Conservation (phyloP, 1,284 basidiomycete genomes). For the Neotropicomus parvogracilis region DNA sequence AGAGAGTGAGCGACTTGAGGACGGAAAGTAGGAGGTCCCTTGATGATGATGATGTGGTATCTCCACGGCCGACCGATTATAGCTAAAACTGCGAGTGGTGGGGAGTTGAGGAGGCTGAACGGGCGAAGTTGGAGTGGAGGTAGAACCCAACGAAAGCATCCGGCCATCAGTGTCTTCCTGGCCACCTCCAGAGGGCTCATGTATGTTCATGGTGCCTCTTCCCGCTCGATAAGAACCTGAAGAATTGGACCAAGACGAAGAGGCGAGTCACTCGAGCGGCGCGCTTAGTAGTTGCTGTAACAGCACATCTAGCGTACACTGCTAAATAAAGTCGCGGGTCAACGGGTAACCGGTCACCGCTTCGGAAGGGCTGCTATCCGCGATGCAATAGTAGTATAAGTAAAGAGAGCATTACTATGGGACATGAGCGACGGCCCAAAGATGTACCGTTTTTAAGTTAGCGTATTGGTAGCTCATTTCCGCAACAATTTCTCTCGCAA, state of each 20-base stretch:
- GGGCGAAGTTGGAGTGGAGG: slow-evolving; percentile 37
- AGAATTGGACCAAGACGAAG: too few species aligned
- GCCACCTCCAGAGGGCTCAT: slow-evolving; percentile 10
- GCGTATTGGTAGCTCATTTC: slow-evolving; percentile 35
- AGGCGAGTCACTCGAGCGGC: too few species aligned
- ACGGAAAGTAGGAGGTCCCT: slow-evolving; percentile 62
- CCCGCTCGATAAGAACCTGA: too few species aligned
- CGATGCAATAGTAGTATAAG: slow-evolving; percentile 1
- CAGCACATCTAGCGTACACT: too few species aligned
- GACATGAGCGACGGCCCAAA: slow-evolving; percentile 5
- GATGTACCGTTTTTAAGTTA: neutral
- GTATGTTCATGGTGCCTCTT: slow-evolving; percentile 7
- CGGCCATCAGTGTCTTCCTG: slow-evolving; percentile 30
- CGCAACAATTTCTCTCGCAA: slow-evolving; percentile 66
- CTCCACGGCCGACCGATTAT: slow-evolving; percentile 42
- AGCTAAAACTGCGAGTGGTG: slow-evolving; percentile 49
- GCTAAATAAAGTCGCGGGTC: slow-evolving; percentile 1
- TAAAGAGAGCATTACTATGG: slow-evolving; percentile 17
- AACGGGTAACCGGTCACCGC: too few species aligned
- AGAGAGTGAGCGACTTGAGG: slow-evolving; percentile 38
- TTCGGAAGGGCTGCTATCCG: neutral
- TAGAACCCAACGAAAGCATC: slow-evolving; percentile 31
- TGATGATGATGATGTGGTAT: slow-evolving; percentile 57
- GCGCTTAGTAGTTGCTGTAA: too few species aligned
- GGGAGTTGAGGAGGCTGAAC: slow-evolving; percentile 36